A percentile compares a stretch with the other conserved stretches of the same genome.
phyloP scores from a whole-genome alignment of 2,329 filamentous ascomycete species.

The Hymenoscyphus infarciens region DNA sequence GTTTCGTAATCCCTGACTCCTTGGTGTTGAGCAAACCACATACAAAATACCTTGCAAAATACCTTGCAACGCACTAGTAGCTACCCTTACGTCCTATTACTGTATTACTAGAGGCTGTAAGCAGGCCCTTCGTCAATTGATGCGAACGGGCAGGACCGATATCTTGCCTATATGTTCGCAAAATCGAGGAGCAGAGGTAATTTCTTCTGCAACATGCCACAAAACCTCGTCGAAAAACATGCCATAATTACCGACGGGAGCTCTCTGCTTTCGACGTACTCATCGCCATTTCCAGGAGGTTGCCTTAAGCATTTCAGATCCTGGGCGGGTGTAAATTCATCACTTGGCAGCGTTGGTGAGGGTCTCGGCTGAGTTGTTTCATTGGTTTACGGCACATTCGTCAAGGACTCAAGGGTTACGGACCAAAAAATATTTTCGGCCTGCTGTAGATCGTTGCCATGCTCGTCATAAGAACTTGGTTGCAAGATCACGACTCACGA shows the following conservation, averaged over 20 bases:
- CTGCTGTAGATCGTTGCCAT: conserved; percentile 15
- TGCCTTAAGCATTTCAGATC: background rate
- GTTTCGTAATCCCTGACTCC: too few relatives aligned
- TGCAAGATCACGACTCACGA: background rate
- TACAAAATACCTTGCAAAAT: too few relatives aligned
- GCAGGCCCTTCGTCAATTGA: too few relatives aligned
- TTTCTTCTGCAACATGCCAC: background rate
- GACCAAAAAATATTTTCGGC: conserved; percentile 8
- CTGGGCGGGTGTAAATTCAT: background rate
- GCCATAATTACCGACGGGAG: background rate
- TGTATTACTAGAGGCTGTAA: too few relatives aligned
- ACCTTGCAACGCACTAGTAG: too few relatives aligned
- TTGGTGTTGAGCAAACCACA: too few relatives aligned
- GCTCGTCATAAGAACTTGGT: conserved; percentile 5
- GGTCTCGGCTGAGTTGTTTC: background rate
- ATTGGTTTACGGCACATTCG: background rate
- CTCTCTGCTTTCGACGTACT: background rate
- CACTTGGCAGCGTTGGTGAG: background rate
- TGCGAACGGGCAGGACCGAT: too few relatives aligned
- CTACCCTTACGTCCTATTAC: too few relatives aligned
- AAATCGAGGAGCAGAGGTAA: background rate
- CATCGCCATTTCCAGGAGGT: background rate
- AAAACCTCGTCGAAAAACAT: background rate
- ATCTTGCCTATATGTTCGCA: background rate
- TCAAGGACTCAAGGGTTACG: background rate